A percentile compares a stretch with the other conserved stretches of the same genome.
phyloP scores from a whole-genome alignment of 257 asterid genomes.

The Solanum bukasovii region DNA sequence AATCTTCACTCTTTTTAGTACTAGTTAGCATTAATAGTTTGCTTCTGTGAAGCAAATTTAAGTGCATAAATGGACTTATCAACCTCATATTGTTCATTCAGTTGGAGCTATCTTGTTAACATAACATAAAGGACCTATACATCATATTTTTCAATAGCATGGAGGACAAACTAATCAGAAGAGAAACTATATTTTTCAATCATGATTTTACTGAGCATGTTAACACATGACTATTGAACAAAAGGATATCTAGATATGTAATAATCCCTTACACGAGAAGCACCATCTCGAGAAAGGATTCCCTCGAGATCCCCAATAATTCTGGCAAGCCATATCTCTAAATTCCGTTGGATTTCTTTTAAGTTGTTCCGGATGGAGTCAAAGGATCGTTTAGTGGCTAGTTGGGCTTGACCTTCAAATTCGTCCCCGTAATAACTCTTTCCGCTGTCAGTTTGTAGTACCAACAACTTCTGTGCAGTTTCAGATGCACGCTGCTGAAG shows the following conservation, averaged over 20 bases:
- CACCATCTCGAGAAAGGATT: conserved; percentile 69
- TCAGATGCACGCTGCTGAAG: conserved; percentile 91
- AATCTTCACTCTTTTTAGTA: neutral
- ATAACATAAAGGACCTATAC: too few relatives aligned
- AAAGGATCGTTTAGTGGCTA: conserved; percentile 52
- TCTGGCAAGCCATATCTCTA: conserved; percentile 97
- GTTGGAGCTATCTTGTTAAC: too few relatives aligned
- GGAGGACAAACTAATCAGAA: neutral
- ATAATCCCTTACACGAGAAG: conserved; percentile 72
- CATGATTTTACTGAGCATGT: too few relatives aligned
- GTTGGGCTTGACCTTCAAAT: conserved; percentile 46
- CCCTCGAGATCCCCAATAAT: conserved; percentile 96
- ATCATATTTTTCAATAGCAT: neutral
- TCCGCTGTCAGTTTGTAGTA: conserved; percentile 59
- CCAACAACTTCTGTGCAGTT: conserved; percentile 83
- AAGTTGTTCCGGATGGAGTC: conserved; percentile 86
- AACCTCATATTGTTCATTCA: neutral
- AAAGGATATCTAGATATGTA: conserved; percentile 76
- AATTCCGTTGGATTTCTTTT: conserved; percentile 83
- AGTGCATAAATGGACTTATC: neutral
- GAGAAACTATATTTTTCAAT: neutral
- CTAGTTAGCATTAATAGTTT: neutral
- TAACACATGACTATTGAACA: conserved; percentile 35
- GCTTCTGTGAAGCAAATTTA: neutral
- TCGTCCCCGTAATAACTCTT: conserved; percentile 42